Evolutionary conservation across 352 stramenopile species (phyloP).

Genomic region (Globisporangium parvum): DNA sequence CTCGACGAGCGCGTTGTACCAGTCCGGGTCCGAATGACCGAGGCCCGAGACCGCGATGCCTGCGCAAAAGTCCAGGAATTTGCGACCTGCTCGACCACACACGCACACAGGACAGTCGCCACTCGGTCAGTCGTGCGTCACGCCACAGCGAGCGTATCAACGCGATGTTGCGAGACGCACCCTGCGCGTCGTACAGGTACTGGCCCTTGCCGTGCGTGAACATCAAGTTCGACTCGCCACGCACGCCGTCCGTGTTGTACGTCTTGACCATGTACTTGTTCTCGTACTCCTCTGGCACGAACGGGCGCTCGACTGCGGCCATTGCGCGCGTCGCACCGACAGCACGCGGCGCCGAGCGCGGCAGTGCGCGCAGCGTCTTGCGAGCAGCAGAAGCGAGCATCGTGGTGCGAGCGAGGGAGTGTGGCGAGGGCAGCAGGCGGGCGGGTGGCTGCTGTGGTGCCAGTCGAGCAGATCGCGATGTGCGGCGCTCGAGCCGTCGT

Average conservation of each 20-base stretch:
- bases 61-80: conserved; percentile 92
- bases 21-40: conserved; percentile 87
- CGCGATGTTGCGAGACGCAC: conserved; percentile 29
- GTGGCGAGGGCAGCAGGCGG: neutral
- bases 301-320: conserved; percentile 25
- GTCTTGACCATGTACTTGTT: conserved; percentile 78
- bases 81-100: conserved; percentile 18
- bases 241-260: conserved; percentile 75
- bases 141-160: neutral
- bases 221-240: conserved; percentile 53
- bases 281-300: conserved; percentile 61
- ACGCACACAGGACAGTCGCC: neutral
- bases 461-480: neutral
- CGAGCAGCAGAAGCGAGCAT: conserved; percentile 6
- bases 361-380: conserved; percentile 7
- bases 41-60: conserved; percentile 89
- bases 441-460: no score
- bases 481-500: no score
- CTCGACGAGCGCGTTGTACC: conserved; percentile 67
- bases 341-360: neutral
- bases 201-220: conserved; percentile 89
- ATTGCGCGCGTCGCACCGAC: conserved; percentile 17
- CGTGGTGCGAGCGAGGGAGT: neutral
- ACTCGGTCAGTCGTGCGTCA: neutral
- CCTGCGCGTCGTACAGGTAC: conserved; percentile 88